A percentile compares a stretch with the other conserved stretches of the same genome.
phyloP scores from a whole-genome alignment of 2,329 filamentous ascomycete genomes.

The Aureobasidium namibiae region DNA sequence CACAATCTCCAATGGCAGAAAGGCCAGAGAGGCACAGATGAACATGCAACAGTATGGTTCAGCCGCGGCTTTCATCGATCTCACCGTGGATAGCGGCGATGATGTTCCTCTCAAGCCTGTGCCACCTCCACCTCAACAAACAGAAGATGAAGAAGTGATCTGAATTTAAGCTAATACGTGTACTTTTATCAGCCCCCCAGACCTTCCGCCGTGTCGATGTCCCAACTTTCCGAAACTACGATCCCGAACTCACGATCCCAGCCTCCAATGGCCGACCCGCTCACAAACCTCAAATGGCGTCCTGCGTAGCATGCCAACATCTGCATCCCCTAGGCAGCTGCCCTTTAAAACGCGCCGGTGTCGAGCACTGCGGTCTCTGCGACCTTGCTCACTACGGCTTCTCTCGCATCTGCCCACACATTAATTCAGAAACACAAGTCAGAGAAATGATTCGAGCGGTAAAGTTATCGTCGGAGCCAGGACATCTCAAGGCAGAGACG shows the following conservation, averaged over 20 bases:
- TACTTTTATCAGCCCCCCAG: background rate
- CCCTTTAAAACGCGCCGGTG: constrained; percentile 49
- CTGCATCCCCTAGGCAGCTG: constrained; percentile 52
- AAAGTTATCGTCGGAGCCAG: constrained; percentile 49
- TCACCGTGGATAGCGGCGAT: constrained; percentile 10
- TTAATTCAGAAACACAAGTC: constrained; percentile 54
- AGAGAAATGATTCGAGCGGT: constrained; percentile 56
- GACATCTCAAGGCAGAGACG: constrained; percentile 45
- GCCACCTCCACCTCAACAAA: background rate
- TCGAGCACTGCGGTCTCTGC: constrained; percentile 57
- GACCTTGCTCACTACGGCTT: constrained; percentile 53
- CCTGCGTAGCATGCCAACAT: constrained; percentile 47
- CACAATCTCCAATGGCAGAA: background rate
- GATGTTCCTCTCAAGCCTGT: background rate
- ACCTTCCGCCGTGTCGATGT: constrained; percentile 18
- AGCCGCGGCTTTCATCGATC: background rate
- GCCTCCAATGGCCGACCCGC: constrained; percentile 1
- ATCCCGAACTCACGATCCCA: constrained; percentile 10
- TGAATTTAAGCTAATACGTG: background rate
- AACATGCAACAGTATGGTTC: constrained; percentile 1
- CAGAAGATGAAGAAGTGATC: background rate
- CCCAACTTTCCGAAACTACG: constrained; percentile 11
- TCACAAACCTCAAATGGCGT: constrained; percentile 16
- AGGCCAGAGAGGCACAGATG: background rate
- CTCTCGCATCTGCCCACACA: constrained; percentile 51